Base-by-base conservation (phyloP, 345 rosid species). In the Eucalyptus tenuipes region DNA sequence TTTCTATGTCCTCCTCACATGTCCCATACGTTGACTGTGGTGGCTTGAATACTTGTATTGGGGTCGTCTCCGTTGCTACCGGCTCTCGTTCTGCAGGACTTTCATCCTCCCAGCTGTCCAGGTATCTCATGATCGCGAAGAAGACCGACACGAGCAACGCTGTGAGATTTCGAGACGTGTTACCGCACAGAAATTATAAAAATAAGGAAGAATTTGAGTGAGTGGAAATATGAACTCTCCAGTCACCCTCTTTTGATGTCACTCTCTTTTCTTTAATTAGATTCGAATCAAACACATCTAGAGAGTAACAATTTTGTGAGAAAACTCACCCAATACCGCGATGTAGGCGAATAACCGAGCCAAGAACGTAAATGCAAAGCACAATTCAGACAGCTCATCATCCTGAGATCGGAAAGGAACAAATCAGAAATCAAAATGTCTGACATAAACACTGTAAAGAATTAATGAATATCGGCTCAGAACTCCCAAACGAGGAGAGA, bases 311-410 rank as follows among this genome's bases (percentile, higher is more conserved):
- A n/a, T 14, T 75, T 55, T 22, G 68, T 12, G 44, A 81, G 42
- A 49, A 12, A 42, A 79, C 89, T 40, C 84, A 92, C 95, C 94
- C 84, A 92, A 80, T 64, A 91, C 90, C 42, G 92, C 92, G 88
- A 93, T 10, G 89, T 90, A 93, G 44, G 93, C 91, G 49, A 87
- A 49, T 29, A 92, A 86, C 48, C 92, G 94, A 44, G 93, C 94
- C 64, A 93, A 44, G 49, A 92, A 90, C 86, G 87, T 64, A 27
- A 93, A 89, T 47, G 88, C 92, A 25, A 87, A 9, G 87, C 90
- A 90, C 96, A 93, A 92, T 31, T 90, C 92, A 40, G 82, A 47
- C 82, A 75, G 82, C 24, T 61, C 16, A 88, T 91, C 91, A 8
- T 88, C 93, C 96, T 94, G 94, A 75, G 88, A 75, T 8, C 14